Evolutionary conservation across 2,329 filamentous ascomycete genomes (phyloP).

Genomic region (Blastomyces silverae): DNA sequence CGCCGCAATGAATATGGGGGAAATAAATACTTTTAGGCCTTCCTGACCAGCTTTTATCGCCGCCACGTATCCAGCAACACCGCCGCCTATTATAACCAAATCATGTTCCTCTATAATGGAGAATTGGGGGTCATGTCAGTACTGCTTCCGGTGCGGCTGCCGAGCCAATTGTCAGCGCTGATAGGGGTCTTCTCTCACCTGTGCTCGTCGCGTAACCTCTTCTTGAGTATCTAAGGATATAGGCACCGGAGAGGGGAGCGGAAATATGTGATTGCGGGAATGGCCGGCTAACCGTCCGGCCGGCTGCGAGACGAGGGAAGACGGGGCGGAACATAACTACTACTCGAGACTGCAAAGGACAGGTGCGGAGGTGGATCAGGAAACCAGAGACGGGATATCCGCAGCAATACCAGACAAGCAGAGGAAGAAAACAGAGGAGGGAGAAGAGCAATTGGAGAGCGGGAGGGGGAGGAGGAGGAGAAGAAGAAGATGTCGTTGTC

Average conservation of each 20-base stretch:
- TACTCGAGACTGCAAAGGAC: conserved; percentile 22
- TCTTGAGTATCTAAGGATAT: conserved; percentile 47
- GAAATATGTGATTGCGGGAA: conserved; percentile 33
- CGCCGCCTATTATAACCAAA: conserved; percentile 93
- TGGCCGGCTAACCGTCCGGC: conserved; percentile 40
- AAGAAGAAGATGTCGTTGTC: too few relatives aligned
- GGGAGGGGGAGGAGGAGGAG: background rate
- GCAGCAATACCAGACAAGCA: background rate
- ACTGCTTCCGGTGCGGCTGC: conserved; percentile 19
- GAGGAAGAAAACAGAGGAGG: background rate
- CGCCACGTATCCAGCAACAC: conserved; percentile 96
- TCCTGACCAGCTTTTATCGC: conserved; percentile 99
- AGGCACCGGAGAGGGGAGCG: conserved; percentile 36
- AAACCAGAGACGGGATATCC: background rate
- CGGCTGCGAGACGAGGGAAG: conserved; percentile 44
- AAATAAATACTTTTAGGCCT: conserved; percentile 72
- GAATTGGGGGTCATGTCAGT: conserved; percentile 5
- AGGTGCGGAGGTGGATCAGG: background rate
- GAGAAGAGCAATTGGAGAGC: background rate
- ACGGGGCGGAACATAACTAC: conserved; percentile 48
- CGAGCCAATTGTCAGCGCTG: background rate
- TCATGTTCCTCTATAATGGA: conserved; percentile 75
- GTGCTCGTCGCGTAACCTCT: conserved; percentile 52
- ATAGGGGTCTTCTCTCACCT: conserved; percentile 28
- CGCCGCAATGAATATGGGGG: conserved; percentile 11